These are phyloP conservation scores for Incumbomyces lentus DNA, from an alignment of 2,329 filamentous ascomycete genomes.

Conservation along the genomic window DNA sequence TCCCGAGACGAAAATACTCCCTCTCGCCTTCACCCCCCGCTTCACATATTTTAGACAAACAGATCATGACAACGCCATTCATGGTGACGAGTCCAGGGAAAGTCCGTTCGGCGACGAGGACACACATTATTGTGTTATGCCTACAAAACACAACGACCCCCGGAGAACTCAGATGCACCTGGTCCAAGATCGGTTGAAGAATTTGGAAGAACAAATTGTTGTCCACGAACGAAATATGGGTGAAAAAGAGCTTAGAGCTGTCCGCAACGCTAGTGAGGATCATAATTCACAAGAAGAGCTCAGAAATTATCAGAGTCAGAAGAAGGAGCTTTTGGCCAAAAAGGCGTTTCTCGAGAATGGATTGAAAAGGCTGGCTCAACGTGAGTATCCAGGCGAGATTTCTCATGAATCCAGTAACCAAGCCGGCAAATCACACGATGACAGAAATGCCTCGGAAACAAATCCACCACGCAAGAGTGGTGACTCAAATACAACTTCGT, in stretches of 20 bases:
- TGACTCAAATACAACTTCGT: neutral
- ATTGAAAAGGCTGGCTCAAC: slow-evolving; percentile 47
- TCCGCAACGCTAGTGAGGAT: slow-evolving; percentile 45
- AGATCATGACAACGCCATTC: slow-evolving; percentile 71
- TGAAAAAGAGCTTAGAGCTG: slow-evolving; percentile 59
- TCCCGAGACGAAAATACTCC: slow-evolving; percentile 86
- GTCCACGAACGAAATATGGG: slow-evolving; percentile 62
- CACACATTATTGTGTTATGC: slow-evolving; percentile 89
- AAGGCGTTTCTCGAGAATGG: slow-evolving; percentile 49
- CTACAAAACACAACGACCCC: slow-evolving; percentile 73
- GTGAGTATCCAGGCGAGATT: slow-evolving; percentile 39
- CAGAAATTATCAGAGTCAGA: slow-evolving; percentile 45
- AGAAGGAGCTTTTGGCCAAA: slow-evolving; percentile 47
- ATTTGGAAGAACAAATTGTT: slow-evolving; percentile 66
- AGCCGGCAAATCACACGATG: slow-evolving; percentile 4
- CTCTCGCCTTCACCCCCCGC: slow-evolving; percentile 82
- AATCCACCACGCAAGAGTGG: neutral
- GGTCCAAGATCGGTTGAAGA: slow-evolving; percentile 68
- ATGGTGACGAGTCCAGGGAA: slow-evolving; percentile 68
- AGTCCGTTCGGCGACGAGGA: slow-evolving; percentile 89
- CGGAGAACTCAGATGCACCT: slow-evolving; percentile 78
- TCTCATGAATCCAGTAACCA: slow-evolving; percentile 27
- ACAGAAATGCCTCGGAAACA: slow-evolving; percentile 5
- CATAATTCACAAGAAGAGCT: slow-evolving; percentile 32
- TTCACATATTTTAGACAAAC: slow-evolving; percentile 97